Base-by-base conservation (phyloP, 1,284 basidiomycete genomes). In the Trametes pubescens region DNA sequence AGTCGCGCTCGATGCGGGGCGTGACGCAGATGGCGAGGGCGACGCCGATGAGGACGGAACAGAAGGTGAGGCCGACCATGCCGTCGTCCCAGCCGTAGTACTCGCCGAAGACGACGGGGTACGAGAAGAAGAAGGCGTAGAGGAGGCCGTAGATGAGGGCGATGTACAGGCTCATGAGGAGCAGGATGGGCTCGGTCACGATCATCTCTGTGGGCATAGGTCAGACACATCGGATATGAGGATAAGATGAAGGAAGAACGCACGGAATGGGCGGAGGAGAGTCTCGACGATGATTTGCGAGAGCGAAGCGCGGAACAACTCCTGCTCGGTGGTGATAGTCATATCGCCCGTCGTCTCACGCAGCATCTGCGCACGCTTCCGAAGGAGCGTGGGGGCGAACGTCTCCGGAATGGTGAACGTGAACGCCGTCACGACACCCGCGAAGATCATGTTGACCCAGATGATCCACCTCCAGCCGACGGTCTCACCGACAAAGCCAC, bases 11-110 rank as follows among this genome's bases (percentile, higher is more conserved):
- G 51, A 76, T 68, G 61, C 73, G 75, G 24, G 79, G 74, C 61
- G 85, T 87, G 61, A 84, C 72, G 29, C 77, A 38, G 1, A 84
- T 81, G 34, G 85, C 86, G 16, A 87, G 60, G 0, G 81, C 81
- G 0, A 88, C 86, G 8, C 89, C 90, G 59, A 92, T 83, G 24
- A 87, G 87, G 52, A 92, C 84, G 22, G 88, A 89, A 64, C 90
- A 86, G 77, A 92, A 91, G 51, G 89, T 82, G 29, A 93, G 80
- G n/a, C 89, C 89, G 44, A 79, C 77, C 67, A 90, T 80, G n/a
- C 81, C 80, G 51, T 82, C 76, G 38, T 84, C 86, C 78, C 91
- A 87, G 9, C 81, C 79, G 49, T 85, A 82, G 46, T 78, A 75
- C 24, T 72, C 71, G 64, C 82, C 74, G 74, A 87, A 89, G 55